Evolutionary conservation across 2,329 filamentous ascomycete genomes (phyloP), one percentile per base, ranked within the genome.

Genomic region (Colletotrichum nymphaeae): DNA sequence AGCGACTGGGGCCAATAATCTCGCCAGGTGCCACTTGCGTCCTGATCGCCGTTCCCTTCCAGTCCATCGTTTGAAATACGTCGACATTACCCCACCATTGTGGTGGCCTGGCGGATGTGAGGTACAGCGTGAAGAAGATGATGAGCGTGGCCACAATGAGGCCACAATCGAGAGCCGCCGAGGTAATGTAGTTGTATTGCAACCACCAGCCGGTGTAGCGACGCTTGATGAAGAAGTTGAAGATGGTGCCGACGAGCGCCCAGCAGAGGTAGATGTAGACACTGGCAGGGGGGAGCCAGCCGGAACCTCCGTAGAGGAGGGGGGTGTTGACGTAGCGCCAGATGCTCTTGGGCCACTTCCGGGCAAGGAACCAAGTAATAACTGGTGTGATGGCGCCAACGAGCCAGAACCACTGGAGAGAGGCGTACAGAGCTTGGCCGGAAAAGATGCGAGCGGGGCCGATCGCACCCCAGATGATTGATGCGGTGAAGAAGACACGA

Each of bases 141-240:
- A 94, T 80, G 46, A 95, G 87, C 0, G 92, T 92, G 42, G 88
- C 89, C 24, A 94, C 80, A 14, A 92, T 90, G 5, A 94, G 86
- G 5, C 93, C 93, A 62, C 89, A 89, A 80, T 94, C 93, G 49
- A 95, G 84, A 1, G 91, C 93, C 0, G 93, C 93, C 24, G 92
- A 93, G 0, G 92, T 90, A 78, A 94, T 87, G 80, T 94, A 95
- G 84, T 95, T 94, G 84, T 94, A 95, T 80, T 92, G 90, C 81
- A 93, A 85, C 93, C 93, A 95, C 93, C 93, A 94, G 42, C 91
- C 92, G 4, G 87, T 89, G 82, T 88, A 92, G 74, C 89, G 87
- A 71, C 91, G 87, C 79, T 89, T 89, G 79, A 94, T 88, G 76
- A 86, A 90, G 77, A 88, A 92, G 82, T 94, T 93, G 84, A 94